A percentile compares a stretch with the other conserved stretches of the same genome.
phyloP scores from a whole-genome alignment of 306 rosid species.

The Luffa aegyptiaca region DNA sequence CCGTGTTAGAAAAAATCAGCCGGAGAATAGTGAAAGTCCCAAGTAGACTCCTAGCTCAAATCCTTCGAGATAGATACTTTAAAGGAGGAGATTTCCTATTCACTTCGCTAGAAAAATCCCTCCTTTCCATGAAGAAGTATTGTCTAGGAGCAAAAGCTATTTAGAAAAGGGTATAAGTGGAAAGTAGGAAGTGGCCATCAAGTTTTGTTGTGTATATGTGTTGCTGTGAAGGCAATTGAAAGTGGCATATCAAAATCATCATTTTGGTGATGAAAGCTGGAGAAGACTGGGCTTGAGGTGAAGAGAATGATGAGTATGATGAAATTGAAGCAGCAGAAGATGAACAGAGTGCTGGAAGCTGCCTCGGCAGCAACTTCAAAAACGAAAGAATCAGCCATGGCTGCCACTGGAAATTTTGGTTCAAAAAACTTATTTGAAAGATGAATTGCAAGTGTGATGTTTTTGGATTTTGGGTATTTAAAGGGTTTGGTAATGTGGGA shows the following conservation, averaged over 20 bases:
- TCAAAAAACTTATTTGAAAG: too few species aligned
- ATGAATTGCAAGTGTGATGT: not conserved
- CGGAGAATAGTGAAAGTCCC: too few species aligned
- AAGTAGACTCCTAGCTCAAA: too few species aligned
- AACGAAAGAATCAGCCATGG: constrained; percentile 35
- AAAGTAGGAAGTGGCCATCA: too few species aligned
- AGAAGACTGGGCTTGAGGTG: constrained; percentile 30
- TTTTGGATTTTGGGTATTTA: not conserved
- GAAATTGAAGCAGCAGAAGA: constrained; percentile 48
- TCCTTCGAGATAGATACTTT: too few species aligned
- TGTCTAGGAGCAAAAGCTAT: too few species aligned
- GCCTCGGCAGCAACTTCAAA: constrained; percentile 30
- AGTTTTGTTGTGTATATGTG: constrained; percentile 9
- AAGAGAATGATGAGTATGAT: constrained; percentile 38
- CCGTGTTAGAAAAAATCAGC: too few species aligned
- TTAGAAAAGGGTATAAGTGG: too few species aligned
- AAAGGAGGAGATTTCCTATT: too few species aligned
- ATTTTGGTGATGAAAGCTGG: constrained; percentile 15
- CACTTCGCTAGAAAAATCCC: too few species aligned
- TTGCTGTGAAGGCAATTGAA: constrained; percentile 5
- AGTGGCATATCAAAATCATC: constrained; percentile 2
- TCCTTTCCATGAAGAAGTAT: too few species aligned
- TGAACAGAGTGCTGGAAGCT: constrained; percentile 37
- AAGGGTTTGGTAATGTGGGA: constrained; percentile 21
- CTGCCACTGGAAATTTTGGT: not conserved